Base-by-base conservation (phyloP, 2,329 filamentous ascomycete species). In the Paraphoma chrysanthemicola region DNA sequence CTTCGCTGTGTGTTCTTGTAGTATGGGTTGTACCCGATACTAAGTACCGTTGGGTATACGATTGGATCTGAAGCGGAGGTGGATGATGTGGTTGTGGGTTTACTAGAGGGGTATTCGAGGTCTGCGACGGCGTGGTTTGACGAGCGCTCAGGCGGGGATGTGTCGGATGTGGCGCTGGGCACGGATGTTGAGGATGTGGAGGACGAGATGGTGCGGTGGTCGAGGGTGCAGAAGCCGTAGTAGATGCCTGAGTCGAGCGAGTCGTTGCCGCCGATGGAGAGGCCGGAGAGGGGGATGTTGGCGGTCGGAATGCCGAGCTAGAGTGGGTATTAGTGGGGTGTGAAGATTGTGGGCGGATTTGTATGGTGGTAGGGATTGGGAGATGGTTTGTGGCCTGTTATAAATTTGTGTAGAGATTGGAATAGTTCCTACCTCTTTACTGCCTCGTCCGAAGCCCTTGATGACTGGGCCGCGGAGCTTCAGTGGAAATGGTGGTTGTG, bases 271-370 rank as follows among this genome's bases (percentile, higher is more conserved):
- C 90, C 88, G 48, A 94, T 89, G 68, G 88, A 88, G 44, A 98
- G 87, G 29, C 85, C 85, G 12, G 83, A 82, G 57, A 88, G 79
- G 8, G 88, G 88, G 70, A 90, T 89, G 82, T 98, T 99, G 74
- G 95, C 95, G 1, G 95, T 98, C 2, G 95, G 95, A 75, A 98
- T 97, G 67, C 94, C 94, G 73, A 98, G 91, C 88, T 96, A 62
- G 47, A 14, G 12, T 5, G 48, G 12, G 30, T 30, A 10, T 47
- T 23, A 44, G 16, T 5, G 18, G 1, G 52, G 80, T 59, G 18
- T 12, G 33, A 10, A 36, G 33, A 14, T 36, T 36, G 14, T 36
- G 3, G 33, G 33, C 6, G 33, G 9, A 36, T 36, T 10, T 14
- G 33, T 36, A 92, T 36, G 38, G 18, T 43, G 17, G 38, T 16